Base-by-base conservation (phyloP, 148 eudicot species). In the Gaultheria prostrata region DNA sequence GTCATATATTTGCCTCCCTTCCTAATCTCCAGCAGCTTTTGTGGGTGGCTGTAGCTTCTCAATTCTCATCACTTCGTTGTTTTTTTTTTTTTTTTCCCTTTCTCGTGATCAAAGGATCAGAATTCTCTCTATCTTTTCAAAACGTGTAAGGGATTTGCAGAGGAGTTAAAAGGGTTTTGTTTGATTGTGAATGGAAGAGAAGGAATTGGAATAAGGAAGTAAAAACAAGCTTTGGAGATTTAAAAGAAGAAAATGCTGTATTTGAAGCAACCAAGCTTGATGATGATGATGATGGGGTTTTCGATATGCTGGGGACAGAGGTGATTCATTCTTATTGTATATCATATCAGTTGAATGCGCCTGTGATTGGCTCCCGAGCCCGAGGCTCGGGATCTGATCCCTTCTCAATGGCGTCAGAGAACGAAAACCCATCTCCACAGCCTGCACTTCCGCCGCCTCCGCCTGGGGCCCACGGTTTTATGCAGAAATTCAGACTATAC, bases 401-500 rank as follows among this genome's bases (percentile, higher is more conserved):
- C 79, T 72, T 48, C 21, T 53, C 65, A 56, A 89, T 89, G 91
- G 88, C 84, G 69, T 72, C 85, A 49, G 90, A 87, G 81, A 87
- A 88, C 70, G 89, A 83, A 57, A 69, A 69, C 70, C 53, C 70
- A 3, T 54, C 76, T 6, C 77, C 65, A 8, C 72, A 48, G 9
- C 74, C 45, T 72, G 63, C 75, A 21, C 67, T 49, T n/a, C 87
- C 85, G 48, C 69, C 79, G 9, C 17, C 71, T 26, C 1, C 13
- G 13, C 72, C 72, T 67, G 39, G 35, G 81, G 85, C 71, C 15
- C 48, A 87, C 24, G 89, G 89, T 20, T 85, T 86, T 82, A 93
- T 95, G 92, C 94, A 95, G 86, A 90, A 93, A 83, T 95, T 93
- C 88, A 88, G 95, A 85, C 95, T 95, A 71, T 95, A 93, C 63